phyloP scores from a whole-genome alignment of 2,329 filamentous ascomycete genomes.

The Pseudovirgaria hyperparasitica region DNA sequence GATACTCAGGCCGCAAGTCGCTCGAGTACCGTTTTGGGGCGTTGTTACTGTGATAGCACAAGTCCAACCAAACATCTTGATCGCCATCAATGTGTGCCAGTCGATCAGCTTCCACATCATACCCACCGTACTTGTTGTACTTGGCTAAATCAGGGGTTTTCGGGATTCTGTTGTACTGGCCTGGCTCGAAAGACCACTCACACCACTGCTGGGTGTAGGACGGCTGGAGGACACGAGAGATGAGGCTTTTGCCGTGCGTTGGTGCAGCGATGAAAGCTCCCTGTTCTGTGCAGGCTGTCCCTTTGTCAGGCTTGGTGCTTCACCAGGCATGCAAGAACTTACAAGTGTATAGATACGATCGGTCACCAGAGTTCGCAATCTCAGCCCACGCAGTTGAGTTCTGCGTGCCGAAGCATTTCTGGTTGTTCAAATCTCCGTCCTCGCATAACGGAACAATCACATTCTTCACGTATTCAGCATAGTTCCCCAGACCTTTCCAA shows the following conservation, averaged over 20 bases:
- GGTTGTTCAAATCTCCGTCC: constrained; percentile 26
- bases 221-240: constrained; percentile 35
- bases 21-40: constrained; percentile 24
- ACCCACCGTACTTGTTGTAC: constrained; percentile 36
- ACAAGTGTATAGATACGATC: constrained; percentile 38
- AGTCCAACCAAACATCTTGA: constrained; percentile 39
- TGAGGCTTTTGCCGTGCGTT: constrained; percentile 29
- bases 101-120: constrained; percentile 32
- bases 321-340: not conserved
- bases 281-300: constrained; percentile 30
- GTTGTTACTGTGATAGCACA: constrained; percentile 37
- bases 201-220: constrained; percentile 45
- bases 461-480: constrained; percentile 39
- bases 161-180: constrained; percentile 33
- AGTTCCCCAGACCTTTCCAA: constrained; percentile 39
- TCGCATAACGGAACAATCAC: constrained; percentile 31
- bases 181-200: constrained; percentile 39
- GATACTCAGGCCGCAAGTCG: constrained; percentile 34
- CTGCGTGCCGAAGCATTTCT: constrained; percentile 33
- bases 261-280: constrained; percentile 38
- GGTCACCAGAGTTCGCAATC: constrained; percentile 24
- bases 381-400: constrained; percentile 32
- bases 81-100: constrained; percentile 41
- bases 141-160: constrained; percentile 27
- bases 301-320: not conserved